Evolutionary conservation across 176 grass and related monocot genomes (phyloP).

Genomic region (Oryza glaberrima): DNA sequence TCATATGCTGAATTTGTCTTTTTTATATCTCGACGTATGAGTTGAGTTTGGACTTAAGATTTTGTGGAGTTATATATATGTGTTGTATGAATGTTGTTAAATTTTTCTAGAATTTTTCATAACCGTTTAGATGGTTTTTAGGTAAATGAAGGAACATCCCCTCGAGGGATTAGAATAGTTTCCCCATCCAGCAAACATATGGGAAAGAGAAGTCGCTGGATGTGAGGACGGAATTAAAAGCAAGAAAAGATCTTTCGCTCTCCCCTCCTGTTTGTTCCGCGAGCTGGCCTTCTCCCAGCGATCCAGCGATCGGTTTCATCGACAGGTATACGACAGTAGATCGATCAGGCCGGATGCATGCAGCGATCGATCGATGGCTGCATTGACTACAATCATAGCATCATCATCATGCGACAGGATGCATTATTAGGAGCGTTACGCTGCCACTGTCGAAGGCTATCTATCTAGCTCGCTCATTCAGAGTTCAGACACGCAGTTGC

Average conservation of each 20-base stretch:
- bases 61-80: too few species aligned
- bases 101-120: too few species aligned
- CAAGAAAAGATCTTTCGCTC: background rate
- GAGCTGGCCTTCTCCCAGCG: background rate
- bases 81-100: too few species aligned
- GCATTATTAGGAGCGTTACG: background rate
- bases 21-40: too few species aligned
- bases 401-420: background rate
- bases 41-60: too few species aligned
- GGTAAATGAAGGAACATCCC: too few species aligned
- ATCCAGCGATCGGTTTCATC: background rate
- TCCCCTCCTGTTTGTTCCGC: background rate
- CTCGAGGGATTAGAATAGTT: too few species aligned
- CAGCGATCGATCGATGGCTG: background rate
- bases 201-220: background rate
- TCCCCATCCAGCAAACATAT: background rate
- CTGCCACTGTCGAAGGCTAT: conserved; percentile 7
- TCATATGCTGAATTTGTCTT: too few species aligned
- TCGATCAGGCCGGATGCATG: background rate
- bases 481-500: background rate
- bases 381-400: background rate
- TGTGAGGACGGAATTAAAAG: background rate
- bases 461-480: background rate
- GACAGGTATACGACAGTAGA: background rate
- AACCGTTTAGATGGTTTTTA: too few species aligned